These are phyloP conservation scores for Daedaleopsis sinensis DNA, from an alignment of 768 basidiomycete species.

Conservation along the genomic window DNA sequence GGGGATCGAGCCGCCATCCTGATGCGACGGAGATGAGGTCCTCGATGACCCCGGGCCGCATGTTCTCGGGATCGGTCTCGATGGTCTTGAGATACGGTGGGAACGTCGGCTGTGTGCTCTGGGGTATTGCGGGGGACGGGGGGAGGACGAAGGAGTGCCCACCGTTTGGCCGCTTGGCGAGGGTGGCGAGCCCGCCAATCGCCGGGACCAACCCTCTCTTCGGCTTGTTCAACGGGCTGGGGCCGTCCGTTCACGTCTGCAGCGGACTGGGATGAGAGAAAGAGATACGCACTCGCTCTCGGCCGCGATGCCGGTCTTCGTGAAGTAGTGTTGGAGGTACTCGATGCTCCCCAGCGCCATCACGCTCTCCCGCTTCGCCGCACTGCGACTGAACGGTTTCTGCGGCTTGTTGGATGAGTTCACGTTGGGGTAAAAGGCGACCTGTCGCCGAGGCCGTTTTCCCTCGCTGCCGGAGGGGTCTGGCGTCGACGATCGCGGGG, in stretches of 20 bases:
- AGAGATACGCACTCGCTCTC: slow-evolving; percentile 63
- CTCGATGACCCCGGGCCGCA: slow-evolving; percentile 77
- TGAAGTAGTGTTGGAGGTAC: slow-evolving; percentile 94
- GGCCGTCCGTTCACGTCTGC: slow-evolving; percentile 18
- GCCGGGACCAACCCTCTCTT: slow-evolving; percentile 74
- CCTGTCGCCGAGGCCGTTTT: slow-evolving; percentile 60
- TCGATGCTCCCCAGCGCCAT: slow-evolving; percentile 96
- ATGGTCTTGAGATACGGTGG: slow-evolving; percentile 63
- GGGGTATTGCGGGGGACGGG: slow-evolving; percentile 64
- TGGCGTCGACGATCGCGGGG: slow-evolving; percentile 12
- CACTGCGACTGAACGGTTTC: slow-evolving; percentile 88
- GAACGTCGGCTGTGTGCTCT: slow-evolving; percentile 45
- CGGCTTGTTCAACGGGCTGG: slow-evolving; percentile 49
- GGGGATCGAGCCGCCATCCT: slow-evolving; percentile 57
- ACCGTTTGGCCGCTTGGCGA: slow-evolving; percentile 44
- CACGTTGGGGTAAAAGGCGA: slow-evolving; percentile 78
- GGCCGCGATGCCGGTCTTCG: slow-evolving; percentile 79
- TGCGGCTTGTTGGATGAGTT: slow-evolving; percentile 70
- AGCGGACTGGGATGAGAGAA: slow-evolving; percentile 4
- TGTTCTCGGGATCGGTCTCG: slow-evolving; percentile 75
- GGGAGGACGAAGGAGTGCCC: slow-evolving; percentile 63
- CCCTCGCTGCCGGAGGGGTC: slow-evolving; percentile 2
- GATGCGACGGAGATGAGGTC: slow-evolving; percentile 67
- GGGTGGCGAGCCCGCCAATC: slow-evolving; percentile 54
- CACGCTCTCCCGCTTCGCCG: slow-evolving; percentile 91